Evolutionary conservation across 192 early-diverging fungal genomes (phyloP), one percentile per base, ranked within the genome.

Genomic region (Podila minutissima): DNA sequence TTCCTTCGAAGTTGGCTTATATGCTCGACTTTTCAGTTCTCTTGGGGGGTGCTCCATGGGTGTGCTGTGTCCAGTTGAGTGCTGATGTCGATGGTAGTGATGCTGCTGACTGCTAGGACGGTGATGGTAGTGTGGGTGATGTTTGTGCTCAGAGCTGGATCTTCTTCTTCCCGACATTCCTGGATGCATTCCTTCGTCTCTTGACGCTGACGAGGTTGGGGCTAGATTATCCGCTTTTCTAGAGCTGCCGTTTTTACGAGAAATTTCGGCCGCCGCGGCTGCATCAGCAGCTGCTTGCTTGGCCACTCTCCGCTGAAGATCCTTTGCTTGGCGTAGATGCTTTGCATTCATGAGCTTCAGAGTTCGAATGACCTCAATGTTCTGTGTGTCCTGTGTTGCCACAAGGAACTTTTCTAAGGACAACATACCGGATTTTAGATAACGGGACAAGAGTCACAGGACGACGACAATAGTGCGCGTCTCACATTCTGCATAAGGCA

Each of bases 251-350:
- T 2, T 20, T 37, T 26, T 48, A 41, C 17, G 41, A 29, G 6
- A 6, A n/a, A n/a, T 55, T 67, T 32, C 48, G 11, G 46, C 38
- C 57, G 66, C 53, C 12, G 67, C 55, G 29, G 83, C 32, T 55
- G 67, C 41, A 62, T 62, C 33, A 57, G 50, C 58, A 32, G 71
- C 66, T 33, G 68, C 64, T 29, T 62, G 50, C 60, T 85, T 82
- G 32, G 79, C 75, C 29, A 89, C 26, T 22, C 86, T 74, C 5
- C 93, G 81, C 64, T 89, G 86, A 2, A 94, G 67, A 26, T 92
- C 90, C 72, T 90, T 90, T 22, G 86, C 92, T 67, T 90, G 85
- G 15, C 91, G 76, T 15, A 86, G 89, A 82, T 95, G 94, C 58
- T 87, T 92, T 1, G 87, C 82, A 13, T 89, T 89, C 64, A 94